Evolutionary conservation across 1,139 yeast genomes (phyloP).

Genomic region (Pichia sp.): DNA sequence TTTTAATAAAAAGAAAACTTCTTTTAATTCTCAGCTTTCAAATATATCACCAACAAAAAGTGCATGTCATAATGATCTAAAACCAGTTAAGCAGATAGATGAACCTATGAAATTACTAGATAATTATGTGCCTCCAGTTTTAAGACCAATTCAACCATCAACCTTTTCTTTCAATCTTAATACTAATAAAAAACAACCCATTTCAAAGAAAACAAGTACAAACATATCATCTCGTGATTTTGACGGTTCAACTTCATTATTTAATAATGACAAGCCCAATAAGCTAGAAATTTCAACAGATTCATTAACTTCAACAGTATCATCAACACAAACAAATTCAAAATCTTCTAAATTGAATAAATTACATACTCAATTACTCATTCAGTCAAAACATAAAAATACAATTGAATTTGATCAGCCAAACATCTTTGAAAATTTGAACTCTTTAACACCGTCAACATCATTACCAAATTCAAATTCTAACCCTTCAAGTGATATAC

Average conservation of each 20-base stretch:
- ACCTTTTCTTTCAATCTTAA: conserved; percentile 2
- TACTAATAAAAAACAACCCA: not conserved
- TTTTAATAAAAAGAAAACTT: conserved; percentile 1
- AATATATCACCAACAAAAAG: conserved; percentile 16
- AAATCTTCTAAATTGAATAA: not conserved
- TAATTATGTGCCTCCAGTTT: conserved; percentile 29
- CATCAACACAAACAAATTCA: not conserved
- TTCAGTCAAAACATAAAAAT: not conserved
- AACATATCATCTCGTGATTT: not conserved
- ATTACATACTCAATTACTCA: conserved; percentile 2
- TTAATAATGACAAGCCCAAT: not conserved
- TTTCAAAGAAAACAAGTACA: not conserved
- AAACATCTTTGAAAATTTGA: not conserved
- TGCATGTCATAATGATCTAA: conserved; percentile 1
- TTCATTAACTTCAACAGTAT: not conserved
- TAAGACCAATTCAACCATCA: conserved; percentile 21
- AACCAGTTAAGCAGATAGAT: conserved; percentile 26
- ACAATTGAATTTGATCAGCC: not conserved
- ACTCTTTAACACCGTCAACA: not conserved
- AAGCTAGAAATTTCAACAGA: not conserved
- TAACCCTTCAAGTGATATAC: not conserved
- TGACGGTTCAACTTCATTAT: not conserved
- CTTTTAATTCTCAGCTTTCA: conserved; percentile 10
- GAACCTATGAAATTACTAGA: conserved; percentile 24
- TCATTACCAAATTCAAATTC: not conserved